phyloP scores from a whole-genome alignment of 495 filamentous ascomycete species.

The Neurospora tetraspora region DNA sequence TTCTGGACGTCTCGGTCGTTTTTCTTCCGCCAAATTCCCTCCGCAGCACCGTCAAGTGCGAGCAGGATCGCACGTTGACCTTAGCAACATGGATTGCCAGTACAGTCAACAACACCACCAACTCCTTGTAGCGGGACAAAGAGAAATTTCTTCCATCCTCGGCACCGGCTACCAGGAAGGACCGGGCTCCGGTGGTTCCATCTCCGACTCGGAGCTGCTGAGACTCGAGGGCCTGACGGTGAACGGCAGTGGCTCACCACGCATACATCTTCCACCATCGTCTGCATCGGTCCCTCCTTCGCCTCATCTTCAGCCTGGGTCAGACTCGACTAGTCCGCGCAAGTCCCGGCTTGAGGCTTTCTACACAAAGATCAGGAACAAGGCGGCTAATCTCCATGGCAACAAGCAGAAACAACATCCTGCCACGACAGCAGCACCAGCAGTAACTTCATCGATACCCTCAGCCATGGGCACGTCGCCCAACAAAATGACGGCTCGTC shows the following conservation, averaged over 20 bases:
- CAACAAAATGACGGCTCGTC: neutral
- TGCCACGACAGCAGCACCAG: neutral
- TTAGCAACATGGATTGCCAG: neutral
- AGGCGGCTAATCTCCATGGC: slow-evolving; percentile 13
- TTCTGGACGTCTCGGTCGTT: neutral
- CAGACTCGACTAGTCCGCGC: slow-evolving; percentile 9
- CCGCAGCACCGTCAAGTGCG: neutral
- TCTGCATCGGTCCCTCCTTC: slow-evolving; percentile 21
- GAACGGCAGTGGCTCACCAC: slow-evolving; percentile 20
- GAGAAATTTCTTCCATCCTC: neutral
- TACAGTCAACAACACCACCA: neutral
- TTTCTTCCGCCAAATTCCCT: neutral
- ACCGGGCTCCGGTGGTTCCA: slow-evolving; percentile 23
- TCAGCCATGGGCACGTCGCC: slow-evolving; percentile 17
- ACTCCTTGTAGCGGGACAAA: neutral
- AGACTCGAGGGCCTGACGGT: slow-evolving; percentile 36
- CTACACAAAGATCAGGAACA: slow-evolving; percentile 20
- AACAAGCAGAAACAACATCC: slow-evolving; percentile 8
- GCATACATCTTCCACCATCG: slow-evolving; percentile 12
- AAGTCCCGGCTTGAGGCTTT: slow-evolving; percentile 19
- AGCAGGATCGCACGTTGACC: neutral
- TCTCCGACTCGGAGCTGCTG: slow-evolving; percentile 39
- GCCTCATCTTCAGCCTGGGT: slow-evolving; percentile 7
- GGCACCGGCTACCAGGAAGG: slow-evolving; percentile 2
- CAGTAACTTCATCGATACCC: slow-evolving; percentile 4